phyloP scores from a whole-genome alignment of 2,329 filamentous ascomycete species.

The Colletotrichum australisinense region DNA sequence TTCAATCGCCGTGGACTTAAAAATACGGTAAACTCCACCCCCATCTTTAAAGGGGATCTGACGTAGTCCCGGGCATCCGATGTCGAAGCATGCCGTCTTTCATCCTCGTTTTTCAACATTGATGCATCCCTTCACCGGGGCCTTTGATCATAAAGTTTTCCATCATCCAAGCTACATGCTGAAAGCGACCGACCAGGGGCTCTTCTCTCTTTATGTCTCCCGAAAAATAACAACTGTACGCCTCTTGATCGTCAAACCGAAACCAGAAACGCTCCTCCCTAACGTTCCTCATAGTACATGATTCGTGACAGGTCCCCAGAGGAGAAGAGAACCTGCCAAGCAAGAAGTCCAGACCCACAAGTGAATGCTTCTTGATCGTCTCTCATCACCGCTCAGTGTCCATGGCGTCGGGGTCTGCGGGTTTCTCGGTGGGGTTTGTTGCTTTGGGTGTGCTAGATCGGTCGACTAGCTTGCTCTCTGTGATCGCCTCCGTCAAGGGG shows the following conservation, averaged over 20 bases:
- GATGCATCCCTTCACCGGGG: conserved; percentile 5
- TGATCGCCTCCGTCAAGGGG: conserved; percentile 51
- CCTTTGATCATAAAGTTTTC: conserved; percentile 7
- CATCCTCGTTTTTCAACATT: conserved; percentile 1
- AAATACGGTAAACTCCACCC: conserved; percentile 3
- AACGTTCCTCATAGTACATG: conserved; percentile 36
- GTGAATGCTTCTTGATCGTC: background rate
- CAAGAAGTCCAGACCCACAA: background rate
- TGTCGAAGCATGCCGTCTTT: background rate
- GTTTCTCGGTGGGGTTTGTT: conserved; percentile 37
- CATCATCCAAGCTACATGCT: conserved; percentile 35
- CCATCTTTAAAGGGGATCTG: background rate
- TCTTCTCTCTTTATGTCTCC: conserved; percentile 36
- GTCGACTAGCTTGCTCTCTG: conserved; percentile 47
- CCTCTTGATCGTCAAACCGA: conserved; percentile 35
- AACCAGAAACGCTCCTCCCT: conserved; percentile 35
- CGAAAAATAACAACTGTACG: conserved; percentile 30
- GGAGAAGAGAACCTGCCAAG: conserved; percentile 1
- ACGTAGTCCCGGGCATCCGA: conserved; percentile 8
- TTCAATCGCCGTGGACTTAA: conserved; percentile 23
- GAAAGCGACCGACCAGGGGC: conserved; percentile 35
- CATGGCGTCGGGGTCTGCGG: conserved; percentile 37
- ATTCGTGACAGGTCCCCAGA: conserved; percentile 20
- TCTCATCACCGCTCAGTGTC: conserved; percentile 43
- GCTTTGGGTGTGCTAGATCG: conserved; percentile 40